These are phyloP conservation scores for Sisymbrium irio DNA, from an alignment of 345 rosid genomes.

Conservation along the genomic window DNA sequence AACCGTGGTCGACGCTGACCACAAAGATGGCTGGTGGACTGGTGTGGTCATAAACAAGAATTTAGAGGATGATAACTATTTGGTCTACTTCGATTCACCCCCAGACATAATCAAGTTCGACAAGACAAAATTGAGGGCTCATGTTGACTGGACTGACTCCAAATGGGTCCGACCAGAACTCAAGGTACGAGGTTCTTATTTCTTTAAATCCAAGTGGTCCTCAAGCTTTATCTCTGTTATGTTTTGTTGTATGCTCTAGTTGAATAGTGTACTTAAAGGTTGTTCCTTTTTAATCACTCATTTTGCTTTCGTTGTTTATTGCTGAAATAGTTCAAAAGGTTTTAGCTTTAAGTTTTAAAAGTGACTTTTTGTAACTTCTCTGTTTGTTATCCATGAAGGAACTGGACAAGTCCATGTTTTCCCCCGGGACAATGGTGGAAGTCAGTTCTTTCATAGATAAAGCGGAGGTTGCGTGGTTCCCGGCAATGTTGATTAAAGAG, in stretches of 20 bases:
- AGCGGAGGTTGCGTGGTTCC: slow-evolving; percentile 46
- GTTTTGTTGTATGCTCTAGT: no score
- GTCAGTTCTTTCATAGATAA: slow-evolving; percentile 35
- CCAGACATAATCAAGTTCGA: slow-evolving; percentile 49
- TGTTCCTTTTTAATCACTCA: not conserved
- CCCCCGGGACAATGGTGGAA: slow-evolving; percentile 59
- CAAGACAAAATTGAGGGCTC: slow-evolving; percentile 44
- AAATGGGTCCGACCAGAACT: slow-evolving; percentile 45
- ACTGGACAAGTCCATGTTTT: slow-evolving; percentile 47
- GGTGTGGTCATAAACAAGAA: slow-evolving; percentile 47
- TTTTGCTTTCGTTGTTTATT: no score
- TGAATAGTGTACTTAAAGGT: not conserved
- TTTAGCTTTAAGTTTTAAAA: not conserved
- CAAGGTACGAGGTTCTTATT: slow-evolving; percentile 20
- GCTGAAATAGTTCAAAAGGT: not conserved
- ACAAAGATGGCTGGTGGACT: slow-evolving; percentile 51
- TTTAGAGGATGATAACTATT: slow-evolving; percentile 20
- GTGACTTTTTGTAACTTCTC: not conserved
- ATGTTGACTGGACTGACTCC: slow-evolving; percentile 46
- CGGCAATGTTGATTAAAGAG: slow-evolving; percentile 56
- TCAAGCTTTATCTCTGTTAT: no score
- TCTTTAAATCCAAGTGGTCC: no score
- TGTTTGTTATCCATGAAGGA: slow-evolving; percentile 31
- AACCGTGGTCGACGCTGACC: slow-evolving; percentile 43
- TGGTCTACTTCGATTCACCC: slow-evolving; percentile 51